Evolutionary conservation across 768 basidiomycete species (phyloP), one percentile per base, ranked within the genome.

Genomic region (Favolaschia claudopus): DNA sequence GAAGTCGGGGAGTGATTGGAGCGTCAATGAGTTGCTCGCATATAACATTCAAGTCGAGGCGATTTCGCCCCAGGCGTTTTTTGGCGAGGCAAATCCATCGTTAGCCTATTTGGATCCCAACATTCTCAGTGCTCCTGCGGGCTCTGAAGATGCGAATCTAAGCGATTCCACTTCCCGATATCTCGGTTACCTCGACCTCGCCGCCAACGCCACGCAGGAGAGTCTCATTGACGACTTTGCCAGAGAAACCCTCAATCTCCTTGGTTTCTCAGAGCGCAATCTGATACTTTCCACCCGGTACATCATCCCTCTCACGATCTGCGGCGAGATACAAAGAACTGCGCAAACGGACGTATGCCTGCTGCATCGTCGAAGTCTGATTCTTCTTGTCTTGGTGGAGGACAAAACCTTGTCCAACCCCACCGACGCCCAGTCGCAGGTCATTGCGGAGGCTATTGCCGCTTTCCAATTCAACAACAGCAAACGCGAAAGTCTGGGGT

Each of bases 401-500:
- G 69, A 72, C 32, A 69, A 68, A 55, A 68, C 54, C 2, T 13
- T 67, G 36, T 62, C 44, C 51, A 66, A 69, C 25, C 27, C 15
- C 39, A 51, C 60, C 17, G 50, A 66, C 42, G 50, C 62, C 31
- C 66, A 73, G 57, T 20, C 70, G 7, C 67, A 70, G 50, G 66
- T 72, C 61, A 58, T 74, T 15, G 71, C 70, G 38, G 61, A 60
- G 29, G 75, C 70, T 33, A 75, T 74, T 25, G 70, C 73, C 22
- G 70, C 71, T 20, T 74, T 71, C 58, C 70, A 73, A 53, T 63
- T 45, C 55, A 77, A 75, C 61, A 75, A 73, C 57, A 7, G 5
- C 29, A 67, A 56, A 42, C 69, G 70, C 25, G 53, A 40, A 48
- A 56, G 20, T 32, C 50, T 31, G 12, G 70, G 69, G 50, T 42